Evolutionary conservation across 1,284 basidiomycete species (phyloP).

Genomic region (Sporisorium iseilematis-ciliati): DNA sequence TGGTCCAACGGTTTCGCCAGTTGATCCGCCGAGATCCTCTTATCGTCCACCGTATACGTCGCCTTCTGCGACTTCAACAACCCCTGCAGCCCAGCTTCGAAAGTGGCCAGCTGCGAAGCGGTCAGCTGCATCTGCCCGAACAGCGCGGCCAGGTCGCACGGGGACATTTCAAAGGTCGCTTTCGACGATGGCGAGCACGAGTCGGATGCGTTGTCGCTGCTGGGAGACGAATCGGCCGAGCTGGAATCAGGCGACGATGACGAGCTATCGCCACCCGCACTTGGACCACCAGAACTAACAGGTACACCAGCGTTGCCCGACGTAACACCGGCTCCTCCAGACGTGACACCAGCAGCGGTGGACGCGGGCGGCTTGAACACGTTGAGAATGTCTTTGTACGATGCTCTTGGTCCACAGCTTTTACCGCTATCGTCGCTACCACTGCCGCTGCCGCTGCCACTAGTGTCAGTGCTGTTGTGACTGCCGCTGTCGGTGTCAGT

Average conservation of each 20-base stretch:
- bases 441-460: background rate
- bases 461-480: background rate
- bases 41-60: slow-evolving; percentile 23
- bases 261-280: background rate
- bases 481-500: background rate
- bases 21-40: slow-evolving; percentile 16
- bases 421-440: background rate
- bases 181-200: slow-evolving; percentile 17
- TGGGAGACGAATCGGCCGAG: too few relatives aligned
- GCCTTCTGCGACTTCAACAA: slow-evolving; percentile 10
- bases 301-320: background rate
- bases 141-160: slow-evolving; percentile 30
- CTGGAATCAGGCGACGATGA: too few relatives aligned
- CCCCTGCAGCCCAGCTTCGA: slow-evolving; percentile 20
- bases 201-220: background rate
- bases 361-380: slow-evolving; percentile 16
- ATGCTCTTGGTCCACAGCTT: slow-evolving; percentile 17
- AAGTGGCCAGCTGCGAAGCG: slow-evolving; percentile 24
- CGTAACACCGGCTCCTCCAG: slow-evolving; percentile 11
- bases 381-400: slow-evolving; percentile 25
- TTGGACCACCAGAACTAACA: too few relatives aligned
- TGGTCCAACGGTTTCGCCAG: slow-evolving; percentile 5
- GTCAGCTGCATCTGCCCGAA: slow-evolving; percentile 31
- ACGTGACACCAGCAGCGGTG: slow-evolving; percentile 2
- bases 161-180: slow-evolving; percentile 19